These are phyloP conservation scores for Mercurialis annua DNA, from an alignment of 345 rosid species.

Conservation along the genomic window DNA sequence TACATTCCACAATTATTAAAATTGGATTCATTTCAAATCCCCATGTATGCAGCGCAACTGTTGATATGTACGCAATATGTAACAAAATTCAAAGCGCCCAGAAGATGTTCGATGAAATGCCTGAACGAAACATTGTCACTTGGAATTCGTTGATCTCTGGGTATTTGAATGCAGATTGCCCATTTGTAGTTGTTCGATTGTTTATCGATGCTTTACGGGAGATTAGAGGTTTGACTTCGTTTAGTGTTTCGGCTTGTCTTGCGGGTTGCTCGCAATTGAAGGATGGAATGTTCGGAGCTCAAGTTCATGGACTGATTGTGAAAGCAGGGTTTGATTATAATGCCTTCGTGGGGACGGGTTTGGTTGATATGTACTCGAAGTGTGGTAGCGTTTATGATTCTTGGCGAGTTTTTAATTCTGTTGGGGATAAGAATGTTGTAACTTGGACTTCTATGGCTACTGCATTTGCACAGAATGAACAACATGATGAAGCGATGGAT, in stretches of 20 bases:
- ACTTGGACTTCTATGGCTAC: conserved; percentile 38
- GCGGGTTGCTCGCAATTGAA: conserved; percentile 32
- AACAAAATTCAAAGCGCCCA: conserved; percentile 20
- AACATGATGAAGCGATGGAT: conserved; percentile 30
- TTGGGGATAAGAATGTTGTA: conserved; percentile 26
- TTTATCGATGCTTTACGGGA: conserved; percentile 21
- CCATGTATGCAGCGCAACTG: conserved; percentile 26
- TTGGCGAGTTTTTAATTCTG: conserved; percentile 21
- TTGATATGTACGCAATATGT: conserved; percentile 29
- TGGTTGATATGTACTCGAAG: conserved; percentile 35
- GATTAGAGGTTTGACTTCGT: conserved; percentile 18
- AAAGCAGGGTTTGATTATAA: conserved; percentile 26
- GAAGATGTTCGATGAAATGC: conserved; percentile 30
- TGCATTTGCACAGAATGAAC: conserved; percentile 23
- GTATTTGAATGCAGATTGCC: conserved; percentile 21
- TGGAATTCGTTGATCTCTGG: conserved; percentile 40
- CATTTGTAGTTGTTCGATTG: conserved; percentile 15
- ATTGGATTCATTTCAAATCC: conserved; percentile 32
- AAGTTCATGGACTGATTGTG: conserved; percentile 32
- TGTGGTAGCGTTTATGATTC: conserved; percentile 24
- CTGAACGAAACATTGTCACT: conserved; percentile 25
- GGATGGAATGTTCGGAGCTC: conserved; percentile 25
- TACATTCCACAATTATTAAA: conserved; percentile 30
- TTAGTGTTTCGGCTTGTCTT: conserved; percentile 20
- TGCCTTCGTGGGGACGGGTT: conserved; percentile 32